Percentiles rank a stretch among this genome's conserved stretches.
Evolutionary conservation across 2,329 filamentous ascomycete genomes (phyloP).

Genomic region (Aspergillus niger): DNA sequence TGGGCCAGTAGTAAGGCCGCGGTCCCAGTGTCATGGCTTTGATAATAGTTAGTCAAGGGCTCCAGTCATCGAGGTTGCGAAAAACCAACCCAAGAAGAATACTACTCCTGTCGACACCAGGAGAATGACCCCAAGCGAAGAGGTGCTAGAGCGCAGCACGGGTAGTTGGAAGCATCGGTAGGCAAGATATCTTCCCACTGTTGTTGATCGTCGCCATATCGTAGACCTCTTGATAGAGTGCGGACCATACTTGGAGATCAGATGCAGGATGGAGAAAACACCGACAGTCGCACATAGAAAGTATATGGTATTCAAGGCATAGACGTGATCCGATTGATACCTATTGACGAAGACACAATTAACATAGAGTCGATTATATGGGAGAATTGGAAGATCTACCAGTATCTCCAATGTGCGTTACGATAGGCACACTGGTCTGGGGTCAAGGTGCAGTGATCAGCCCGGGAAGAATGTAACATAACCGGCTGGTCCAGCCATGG

Average conservation of each 20-base stretch:
- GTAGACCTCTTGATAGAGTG: conserved; percentile 26
- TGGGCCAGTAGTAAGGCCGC: conserved; percentile 60
- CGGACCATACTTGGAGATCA: conserved; percentile 36
- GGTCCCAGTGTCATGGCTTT: conserved; percentile 53
- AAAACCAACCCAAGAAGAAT: conserved; percentile 49
- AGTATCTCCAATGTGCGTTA: conserved; percentile 32
- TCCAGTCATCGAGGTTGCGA: neutral
- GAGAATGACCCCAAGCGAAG: conserved; percentile 49
- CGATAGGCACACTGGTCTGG: conserved; percentile 34
- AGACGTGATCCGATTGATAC: conserved; percentile 59
- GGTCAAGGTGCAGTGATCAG: conserved; percentile 31
- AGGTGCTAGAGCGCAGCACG: conserved; percentile 45
- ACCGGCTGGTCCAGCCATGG: conserved; percentile 38
- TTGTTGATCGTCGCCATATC: conserved; percentile 38
- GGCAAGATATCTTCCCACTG: conserved; percentile 43
- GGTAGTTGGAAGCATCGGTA: conserved; percentile 44
- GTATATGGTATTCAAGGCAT: conserved; percentile 55
- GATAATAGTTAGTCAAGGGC: neutral
- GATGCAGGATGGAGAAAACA: conserved; percentile 49
- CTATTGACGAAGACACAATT: conserved; percentile 30
- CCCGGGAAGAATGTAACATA: conserved; percentile 34
- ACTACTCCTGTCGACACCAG: conserved; percentile 45
- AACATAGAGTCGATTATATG: neutral
- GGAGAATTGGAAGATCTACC: conserved; percentile 22
- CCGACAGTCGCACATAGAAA: conserved; percentile 55